These are phyloP conservation scores for Vitis hybrid DNA, from an alignment of 177 flowering plant species.

Conservation along the genomic window DNA sequence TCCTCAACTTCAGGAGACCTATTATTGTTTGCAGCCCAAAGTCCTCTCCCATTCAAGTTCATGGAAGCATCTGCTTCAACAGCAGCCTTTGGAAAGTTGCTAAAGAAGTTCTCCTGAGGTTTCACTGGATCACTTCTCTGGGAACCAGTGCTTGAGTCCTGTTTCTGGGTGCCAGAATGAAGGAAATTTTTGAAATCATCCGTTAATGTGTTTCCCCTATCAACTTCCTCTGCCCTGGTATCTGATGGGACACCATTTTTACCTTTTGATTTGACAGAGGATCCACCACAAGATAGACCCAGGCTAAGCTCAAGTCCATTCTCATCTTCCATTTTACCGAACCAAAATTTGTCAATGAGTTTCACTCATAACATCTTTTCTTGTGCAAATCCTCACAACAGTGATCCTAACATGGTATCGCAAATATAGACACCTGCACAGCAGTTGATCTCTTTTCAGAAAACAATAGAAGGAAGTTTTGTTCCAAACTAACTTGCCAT, in stretches of 20 bases:
- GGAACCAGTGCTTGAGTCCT: constrained; percentile 28
- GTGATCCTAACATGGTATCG: neutral
- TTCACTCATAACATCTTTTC: constrained; percentile 1
- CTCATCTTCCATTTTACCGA: constrained; percentile 71
- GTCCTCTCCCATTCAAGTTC: constrained; percentile 34
- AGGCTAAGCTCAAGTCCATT: constrained; percentile 85
- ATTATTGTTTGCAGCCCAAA: constrained; percentile 33
- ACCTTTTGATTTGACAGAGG: constrained; percentile 52
- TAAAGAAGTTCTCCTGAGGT: constrained; percentile 62
- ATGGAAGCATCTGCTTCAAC: constrained; percentile 44
- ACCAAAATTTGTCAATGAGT: neutral
- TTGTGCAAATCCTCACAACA: neutral
- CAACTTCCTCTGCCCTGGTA: constrained; percentile 48
- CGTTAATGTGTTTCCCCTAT: constrained; percentile 39
- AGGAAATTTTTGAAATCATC: constrained; percentile 68
- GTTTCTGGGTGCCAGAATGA: constrained; percentile 36
- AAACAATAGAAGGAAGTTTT: neutral
- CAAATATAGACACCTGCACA: constrained; percentile 2
- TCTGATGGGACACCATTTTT: constrained; percentile 52
- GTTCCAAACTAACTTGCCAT: neutral
- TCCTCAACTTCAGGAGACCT: constrained; percentile 41
- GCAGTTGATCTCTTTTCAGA: neutral
- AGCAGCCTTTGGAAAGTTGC: constrained; percentile 45
- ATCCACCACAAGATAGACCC: constrained; percentile 72
- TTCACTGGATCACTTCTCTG: constrained; percentile 39